phyloP scores from a whole-genome alignment of 73 alveolate species.

The Paramecium bursaria region DNA sequence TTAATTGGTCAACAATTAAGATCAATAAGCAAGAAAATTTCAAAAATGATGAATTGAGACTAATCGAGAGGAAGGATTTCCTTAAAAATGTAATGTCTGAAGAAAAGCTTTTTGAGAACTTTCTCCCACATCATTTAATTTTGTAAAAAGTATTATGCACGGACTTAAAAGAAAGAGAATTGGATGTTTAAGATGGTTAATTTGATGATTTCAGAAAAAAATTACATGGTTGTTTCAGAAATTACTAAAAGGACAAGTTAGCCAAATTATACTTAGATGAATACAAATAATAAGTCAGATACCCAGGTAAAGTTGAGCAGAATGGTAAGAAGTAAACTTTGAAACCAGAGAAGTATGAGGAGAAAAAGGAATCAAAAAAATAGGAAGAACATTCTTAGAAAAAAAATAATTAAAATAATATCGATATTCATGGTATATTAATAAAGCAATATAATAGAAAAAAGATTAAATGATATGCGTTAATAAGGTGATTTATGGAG shows the following conservation, averaged over 20 bases:
- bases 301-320: conserved; percentile 62
- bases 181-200: conserved; percentile 30
- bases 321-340: conserved; percentile 12
- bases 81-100: background rate
- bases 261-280: conserved; percentile 53
- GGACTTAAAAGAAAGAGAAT: conserved; percentile 58
- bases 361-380: conserved; percentile 48
- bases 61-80: conserved; percentile 53
- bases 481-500: conserved; percentile 48
- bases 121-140: conserved; percentile 10
- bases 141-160: conserved; percentile 37
- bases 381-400: conserved; percentile 40
- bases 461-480: conserved; percentile 54
- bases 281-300: conserved; percentile 60
- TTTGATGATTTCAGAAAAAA: conserved; percentile 66
- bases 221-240: conserved; percentile 57
- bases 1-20: conserved; percentile 63
- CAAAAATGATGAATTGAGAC: conserved; percentile 57
- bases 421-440: conserved; percentile 27
- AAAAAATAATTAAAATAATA: conserved; percentile 39
- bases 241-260: conserved; percentile 59
- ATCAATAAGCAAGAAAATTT: conserved; percentile 42
- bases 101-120: conserved; percentile 23
- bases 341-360: conserved; percentile 54
- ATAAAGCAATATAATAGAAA: background rate